Conservation (phyloP, 495 filamentous ascomycete genomes). For the Aspergillus nidulans region DNA sequence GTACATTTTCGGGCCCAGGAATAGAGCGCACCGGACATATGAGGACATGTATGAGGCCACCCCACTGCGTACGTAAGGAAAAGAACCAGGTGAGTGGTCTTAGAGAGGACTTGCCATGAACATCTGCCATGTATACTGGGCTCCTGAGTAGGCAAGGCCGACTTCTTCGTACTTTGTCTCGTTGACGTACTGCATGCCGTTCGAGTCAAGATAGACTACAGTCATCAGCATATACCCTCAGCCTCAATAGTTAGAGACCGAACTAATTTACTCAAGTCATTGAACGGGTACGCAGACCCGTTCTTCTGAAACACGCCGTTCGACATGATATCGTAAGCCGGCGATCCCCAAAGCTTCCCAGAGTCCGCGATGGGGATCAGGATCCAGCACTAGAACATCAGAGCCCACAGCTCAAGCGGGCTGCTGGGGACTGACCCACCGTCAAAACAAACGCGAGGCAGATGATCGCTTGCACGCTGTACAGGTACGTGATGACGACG, state of each 20-base stretch:
- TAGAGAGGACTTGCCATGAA: constrained; percentile 37
- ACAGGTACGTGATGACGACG: constrained; percentile 47
- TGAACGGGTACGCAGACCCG: constrained; percentile 46
- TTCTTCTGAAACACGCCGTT: constrained; percentile 49
- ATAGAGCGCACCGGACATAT: constrained; percentile 1
- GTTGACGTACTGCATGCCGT: constrained; percentile 30
- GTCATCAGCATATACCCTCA: not conserved
- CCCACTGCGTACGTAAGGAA: not conserved
- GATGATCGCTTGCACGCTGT: constrained; percentile 51
- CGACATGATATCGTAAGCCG: constrained; percentile 49
- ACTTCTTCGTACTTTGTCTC: constrained; percentile 48
- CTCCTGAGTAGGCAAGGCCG: constrained; percentile 48
- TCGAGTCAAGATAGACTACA: not conserved
- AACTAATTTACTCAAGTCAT: constrained; percentile 22
- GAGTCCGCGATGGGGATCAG: constrained; percentile 53
- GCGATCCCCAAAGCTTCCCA: constrained; percentile 44
- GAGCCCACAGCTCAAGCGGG: not conserved
- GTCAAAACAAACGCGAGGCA: constrained; percentile 46
- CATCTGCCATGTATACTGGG: constrained; percentile 50
- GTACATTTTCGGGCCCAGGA: not conserved
- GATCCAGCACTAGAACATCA: constrained; percentile 47
- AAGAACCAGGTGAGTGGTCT: not conserved
- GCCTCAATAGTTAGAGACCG: too few relatives aligned
- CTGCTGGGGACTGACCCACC: not conserved
- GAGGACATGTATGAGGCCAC: constrained; percentile 3